These are phyloP conservation scores for Yarrowia sp. DNA, from an alignment of 805 yeast genomes.

Conservation along the genomic window DNA sequence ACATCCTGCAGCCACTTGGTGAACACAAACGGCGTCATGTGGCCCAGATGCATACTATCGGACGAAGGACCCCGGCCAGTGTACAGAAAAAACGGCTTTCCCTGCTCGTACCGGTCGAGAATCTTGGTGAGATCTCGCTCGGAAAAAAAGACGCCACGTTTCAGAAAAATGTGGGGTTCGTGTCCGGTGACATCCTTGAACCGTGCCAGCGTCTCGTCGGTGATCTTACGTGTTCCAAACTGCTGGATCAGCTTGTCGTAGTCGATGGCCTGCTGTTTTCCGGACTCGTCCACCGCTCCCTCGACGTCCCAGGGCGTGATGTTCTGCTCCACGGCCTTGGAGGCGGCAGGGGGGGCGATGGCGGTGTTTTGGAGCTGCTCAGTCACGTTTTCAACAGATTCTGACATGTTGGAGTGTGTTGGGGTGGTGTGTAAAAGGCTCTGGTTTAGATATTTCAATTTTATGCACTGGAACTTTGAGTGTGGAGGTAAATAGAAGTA, in stretches of 20 bases:
- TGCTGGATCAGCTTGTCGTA: constrained; percentile 81
- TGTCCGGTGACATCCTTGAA: constrained; percentile 83
- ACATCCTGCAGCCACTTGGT: constrained; percentile 98
- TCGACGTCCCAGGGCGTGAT: constrained; percentile 99
- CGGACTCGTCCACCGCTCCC: constrained; percentile 90
- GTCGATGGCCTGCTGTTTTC: constrained; percentile 85
- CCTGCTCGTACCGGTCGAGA: constrained; percentile 85
- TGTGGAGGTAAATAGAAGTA: too few relatives aligned
- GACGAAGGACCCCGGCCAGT: constrained; percentile 98
- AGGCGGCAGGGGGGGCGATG: background rate
- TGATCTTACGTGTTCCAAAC: constrained; percentile 79
- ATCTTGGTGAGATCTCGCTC: constrained; percentile 67
- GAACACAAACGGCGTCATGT: constrained; percentile 90
- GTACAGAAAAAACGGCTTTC: constrained; percentile 90
- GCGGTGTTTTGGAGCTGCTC: background rate
- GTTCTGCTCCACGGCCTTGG: constrained; percentile 42
- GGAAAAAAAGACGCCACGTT: constrained; percentile 88
- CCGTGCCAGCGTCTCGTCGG: constrained; percentile 65
- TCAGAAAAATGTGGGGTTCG: constrained; percentile 83
- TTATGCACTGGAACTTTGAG: background rate
- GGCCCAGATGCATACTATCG: constrained; percentile 94
- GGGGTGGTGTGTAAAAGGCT: background rate
- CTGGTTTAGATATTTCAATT: background rate
- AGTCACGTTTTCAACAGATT: background rate
- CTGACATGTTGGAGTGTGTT: background rate